A percentile compares a stretch with the other conserved stretches of the same genome.
Evolutionary conservation across 371 early-diverging fungal species (phyloP).

Genomic region (Thermomucor indicae-seudaticae): DNA sequence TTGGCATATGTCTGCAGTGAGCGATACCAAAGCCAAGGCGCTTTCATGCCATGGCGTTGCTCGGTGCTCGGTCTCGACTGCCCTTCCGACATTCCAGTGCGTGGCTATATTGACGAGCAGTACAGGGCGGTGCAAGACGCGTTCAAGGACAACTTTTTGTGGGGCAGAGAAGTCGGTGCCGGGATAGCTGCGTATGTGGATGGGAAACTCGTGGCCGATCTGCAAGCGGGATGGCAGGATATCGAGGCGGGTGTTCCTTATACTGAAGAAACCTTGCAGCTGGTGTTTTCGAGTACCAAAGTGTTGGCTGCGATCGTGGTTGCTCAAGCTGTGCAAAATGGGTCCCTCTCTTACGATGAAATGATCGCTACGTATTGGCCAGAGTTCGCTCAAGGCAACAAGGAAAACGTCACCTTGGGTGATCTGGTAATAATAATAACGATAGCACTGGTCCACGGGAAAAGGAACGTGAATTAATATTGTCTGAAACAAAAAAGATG

Average conservation of each 20-base stretch:
- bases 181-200: constrained; percentile 51
- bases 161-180: constrained; percentile 50
- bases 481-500: too few relatives aligned
- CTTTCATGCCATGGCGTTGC: constrained; percentile 7
- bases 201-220: constrained; percentile 54
- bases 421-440: constrained; percentile 42
- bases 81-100: constrained; percentile 4
- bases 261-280: constrained; percentile 51
- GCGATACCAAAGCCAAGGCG: background rate
- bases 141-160: constrained; percentile 27
- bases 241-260: constrained; percentile 31
- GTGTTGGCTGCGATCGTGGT: constrained; percentile 54
- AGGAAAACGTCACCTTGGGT: constrained; percentile 63
- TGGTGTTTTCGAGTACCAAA: constrained; percentile 68
- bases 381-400: constrained; percentile 71
- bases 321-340: constrained; percentile 59
- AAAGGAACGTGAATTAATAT: too few relatives aligned
- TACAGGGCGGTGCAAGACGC: constrained; percentile 24
- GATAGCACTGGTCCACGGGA: too few relatives aligned
- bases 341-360: constrained; percentile 49
- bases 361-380: constrained; percentile 69
- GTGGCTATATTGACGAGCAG: constrained; percentile 20
- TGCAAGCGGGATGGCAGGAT: constrained; percentile 65
- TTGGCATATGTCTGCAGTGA: too few relatives aligned
- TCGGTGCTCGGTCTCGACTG: constrained; percentile 1